A percentile compares a stretch with the other conserved stretches of the same genome.
These are phyloP conservation scores for Testicularia cyperi DNA, from an alignment of 1,284 basidiomycete species.

Conservation along the genomic window DNA sequence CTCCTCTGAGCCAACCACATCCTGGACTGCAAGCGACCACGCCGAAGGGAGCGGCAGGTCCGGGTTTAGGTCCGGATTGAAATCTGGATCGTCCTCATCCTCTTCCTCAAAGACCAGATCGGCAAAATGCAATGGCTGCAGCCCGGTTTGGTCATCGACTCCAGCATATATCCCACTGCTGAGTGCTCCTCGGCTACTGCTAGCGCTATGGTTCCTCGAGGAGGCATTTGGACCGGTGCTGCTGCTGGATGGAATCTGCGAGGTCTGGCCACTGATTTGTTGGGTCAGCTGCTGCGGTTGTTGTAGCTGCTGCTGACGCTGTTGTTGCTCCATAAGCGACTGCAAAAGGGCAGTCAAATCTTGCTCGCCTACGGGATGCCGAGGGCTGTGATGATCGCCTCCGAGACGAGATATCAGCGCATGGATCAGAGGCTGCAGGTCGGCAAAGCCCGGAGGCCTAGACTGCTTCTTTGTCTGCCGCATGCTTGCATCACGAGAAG, in stretches of 20 bases:
- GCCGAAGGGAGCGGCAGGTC: conserved; percentile 39
- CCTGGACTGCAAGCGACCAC: conserved; percentile 46
- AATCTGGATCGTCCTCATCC: conserved; percentile 48
- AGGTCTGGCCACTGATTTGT: no score
- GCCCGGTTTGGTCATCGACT: conserved; percentile 1
- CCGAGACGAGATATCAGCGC: conserved; percentile 31
- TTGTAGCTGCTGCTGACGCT: no score
- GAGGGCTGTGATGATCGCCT: conserved; percentile 24
- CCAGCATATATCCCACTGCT: background rate
- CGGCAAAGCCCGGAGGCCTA: conserved; percentile 11
- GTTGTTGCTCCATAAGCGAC: conserved; percentile 43
- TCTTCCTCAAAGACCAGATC: conserved; percentile 48
- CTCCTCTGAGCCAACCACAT: conserved; percentile 36
- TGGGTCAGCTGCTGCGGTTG: no score
- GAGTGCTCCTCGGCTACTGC: no score
- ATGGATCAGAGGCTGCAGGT: conserved; percentile 38
- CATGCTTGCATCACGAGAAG: background rate
- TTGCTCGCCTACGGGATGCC: conserved; percentile 33
- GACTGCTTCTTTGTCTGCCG: background rate
- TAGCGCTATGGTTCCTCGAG: no score
- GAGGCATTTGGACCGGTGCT: no score
- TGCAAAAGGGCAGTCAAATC: conserved; percentile 47
- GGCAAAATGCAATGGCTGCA: conserved; percentile 28
- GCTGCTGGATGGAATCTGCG: no score
- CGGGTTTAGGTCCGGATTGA: conserved; percentile 38